Evolutionary conservation across 2,329 filamentous ascomycete species (phyloP), one percentile per base, ranked within the genome.

Genomic region (Colletotrichum sp.): DNA sequence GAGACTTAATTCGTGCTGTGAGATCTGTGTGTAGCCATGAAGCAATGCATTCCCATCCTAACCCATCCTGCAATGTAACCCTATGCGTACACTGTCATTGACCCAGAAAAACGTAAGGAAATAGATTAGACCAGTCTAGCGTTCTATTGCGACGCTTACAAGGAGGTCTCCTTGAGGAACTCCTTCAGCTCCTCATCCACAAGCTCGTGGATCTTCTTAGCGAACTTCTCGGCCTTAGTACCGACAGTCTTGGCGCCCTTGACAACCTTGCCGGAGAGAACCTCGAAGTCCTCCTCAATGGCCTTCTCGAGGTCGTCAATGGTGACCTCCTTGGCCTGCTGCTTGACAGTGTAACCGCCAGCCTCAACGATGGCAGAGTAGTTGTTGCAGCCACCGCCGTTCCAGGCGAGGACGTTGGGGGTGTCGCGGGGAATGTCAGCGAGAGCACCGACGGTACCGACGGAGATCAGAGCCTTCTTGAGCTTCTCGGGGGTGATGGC

Each of bases 361-460:
- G 92, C 89, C 81, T 92, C 88, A 78, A 98, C 87, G 82, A 98
- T 98, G 81, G 94, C 89, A 77, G 92, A 91, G 92, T 95, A 98
- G 94, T 99, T 98, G 89, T 91, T 93, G 84, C 92, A 94, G 83
- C 97, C 97, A 88, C 96, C 98, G 85, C 98, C 97, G 92, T 99
- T 99, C 96, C 96, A 99, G 86, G 96, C 96, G 78, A 99, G 95
- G 84, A 98, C 90, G 92, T 99, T 99, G 85, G 93, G 93, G 80
- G 98, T 99, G 85, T 95, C 93, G 68, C 89, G 89, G 79, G 96
- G 96, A 69, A 99, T 93, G 81, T 98, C 96, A 80, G 89, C 90
- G 72, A 99, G 93, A 80, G 92, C 92, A 83, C 90, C 94, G 82
- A 92, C 86, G 78, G 97, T 99, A 80, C 94, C 95, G 80, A 99